phyloP scores from a whole-genome alignment of 139 green algal genomes.

The Auxenochlorella protothecoides region DNA sequence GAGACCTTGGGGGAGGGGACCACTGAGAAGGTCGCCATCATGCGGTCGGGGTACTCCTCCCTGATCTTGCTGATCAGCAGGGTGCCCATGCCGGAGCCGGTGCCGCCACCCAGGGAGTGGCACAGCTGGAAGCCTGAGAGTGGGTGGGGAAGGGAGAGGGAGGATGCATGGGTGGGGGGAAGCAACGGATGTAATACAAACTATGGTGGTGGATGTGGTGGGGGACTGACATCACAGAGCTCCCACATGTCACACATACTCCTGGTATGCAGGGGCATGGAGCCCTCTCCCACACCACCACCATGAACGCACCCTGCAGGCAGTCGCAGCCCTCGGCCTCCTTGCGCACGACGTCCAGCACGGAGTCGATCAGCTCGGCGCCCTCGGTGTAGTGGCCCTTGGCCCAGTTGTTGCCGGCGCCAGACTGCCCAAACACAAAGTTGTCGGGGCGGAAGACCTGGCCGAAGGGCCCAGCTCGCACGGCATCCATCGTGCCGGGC shows the following conservation, averaged over 20 bases:
- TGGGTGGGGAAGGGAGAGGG: not conserved
- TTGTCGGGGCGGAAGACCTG: slow-evolving; percentile 95
- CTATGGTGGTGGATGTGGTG: too few species aligned
- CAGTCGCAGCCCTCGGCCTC: slow-evolving; percentile 97
- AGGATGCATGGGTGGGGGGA: too few species aligned
- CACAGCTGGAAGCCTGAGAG: slow-evolving; percentile 83
- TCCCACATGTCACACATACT: too few species aligned
- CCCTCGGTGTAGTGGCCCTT: slow-evolving; percentile 99
- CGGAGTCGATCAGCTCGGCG: slow-evolving; percentile 93
- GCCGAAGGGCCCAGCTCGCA: slow-evolving; percentile 90
- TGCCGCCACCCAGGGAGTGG: slow-evolving; percentile 94
- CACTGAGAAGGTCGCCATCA: slow-evolving; percentile 99
- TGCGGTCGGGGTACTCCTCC: slow-evolving; percentile 89
- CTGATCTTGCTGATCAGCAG: slow-evolving; percentile 88
- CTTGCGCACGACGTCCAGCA: slow-evolving; percentile 98
- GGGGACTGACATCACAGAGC: too few species aligned
- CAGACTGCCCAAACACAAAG: slow-evolving; percentile 90
- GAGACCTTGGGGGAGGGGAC: slow-evolving; percentile 99
- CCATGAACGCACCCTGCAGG: slow-evolving; percentile 67
- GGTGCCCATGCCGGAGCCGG: slow-evolving; percentile 90
- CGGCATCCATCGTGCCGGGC: slow-evolving; percentile 94
- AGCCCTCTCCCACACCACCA: too few species aligned
- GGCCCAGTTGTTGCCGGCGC: slow-evolving; percentile 99
- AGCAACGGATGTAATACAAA: too few species aligned
- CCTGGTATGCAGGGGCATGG: too few species aligned